phyloP scores from a whole-genome alignment of 768 basidiomycete species.

The Tricholoma saponaceum region DNA sequence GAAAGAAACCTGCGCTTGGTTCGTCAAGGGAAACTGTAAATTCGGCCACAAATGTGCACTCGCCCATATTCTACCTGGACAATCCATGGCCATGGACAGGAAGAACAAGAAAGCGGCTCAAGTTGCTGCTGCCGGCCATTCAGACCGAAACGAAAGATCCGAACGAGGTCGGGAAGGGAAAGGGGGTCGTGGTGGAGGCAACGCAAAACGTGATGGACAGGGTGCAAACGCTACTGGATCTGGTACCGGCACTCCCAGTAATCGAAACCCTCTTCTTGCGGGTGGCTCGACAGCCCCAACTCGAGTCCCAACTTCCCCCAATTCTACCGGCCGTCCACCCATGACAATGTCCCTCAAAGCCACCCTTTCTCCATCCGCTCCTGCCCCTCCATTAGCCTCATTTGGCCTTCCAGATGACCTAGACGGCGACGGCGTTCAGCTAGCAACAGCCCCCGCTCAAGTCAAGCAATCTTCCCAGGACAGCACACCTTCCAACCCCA shows the following conservation, averaged over 20 bases:
- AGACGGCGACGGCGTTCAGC: conserved; percentile 34
- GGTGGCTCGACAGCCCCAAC: conserved; percentile 70
- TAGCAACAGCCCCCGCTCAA: conserved; percentile 42
- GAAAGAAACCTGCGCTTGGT: conserved; percentile 86
- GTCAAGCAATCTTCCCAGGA: conserved; percentile 23
- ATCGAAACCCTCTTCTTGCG: conserved; percentile 38
- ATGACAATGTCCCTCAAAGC: conserved; percentile 70
- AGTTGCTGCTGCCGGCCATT: conserved; percentile 44
- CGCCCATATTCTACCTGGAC: conserved; percentile 91
- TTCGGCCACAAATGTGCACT: conserved; percentile 82
- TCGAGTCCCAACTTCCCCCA: conserved; percentile 32
- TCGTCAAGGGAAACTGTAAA: conserved; percentile 85
- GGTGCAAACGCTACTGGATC: conserved; percentile 2
- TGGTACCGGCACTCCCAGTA: conserved; percentile 17
- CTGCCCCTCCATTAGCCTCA: conserved; percentile 72
- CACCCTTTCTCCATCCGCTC: conserved; percentile 70
- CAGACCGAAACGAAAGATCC: conserved; percentile 29
- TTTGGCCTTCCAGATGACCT: conserved; percentile 65
- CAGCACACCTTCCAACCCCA: conserved; percentile 1
- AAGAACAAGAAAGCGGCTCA: conserved; percentile 97
- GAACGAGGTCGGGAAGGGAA: conserved; percentile 23
- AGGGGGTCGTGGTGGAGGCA: conserved; percentile 31
- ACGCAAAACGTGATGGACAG: conserved; percentile 32
- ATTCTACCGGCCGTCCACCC: conserved; percentile 46
- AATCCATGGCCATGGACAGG: conserved; percentile 92